Conservation (phyloP, 257 asterid genomes). For the Fraxinus excelsior region DNA sequence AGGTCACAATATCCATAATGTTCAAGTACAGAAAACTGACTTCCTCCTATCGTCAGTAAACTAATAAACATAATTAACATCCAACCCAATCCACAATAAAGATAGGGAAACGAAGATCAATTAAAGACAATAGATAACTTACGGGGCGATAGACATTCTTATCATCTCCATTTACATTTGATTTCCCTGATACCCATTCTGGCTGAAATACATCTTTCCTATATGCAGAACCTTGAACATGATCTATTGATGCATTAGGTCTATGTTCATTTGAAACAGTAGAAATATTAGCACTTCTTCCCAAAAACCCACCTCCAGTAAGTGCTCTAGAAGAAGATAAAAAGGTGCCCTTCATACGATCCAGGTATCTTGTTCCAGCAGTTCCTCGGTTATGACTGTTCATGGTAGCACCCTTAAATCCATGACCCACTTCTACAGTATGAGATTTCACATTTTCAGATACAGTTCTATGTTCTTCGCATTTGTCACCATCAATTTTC, state of each 20-base stretch:
- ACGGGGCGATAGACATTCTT: slow-evolving; percentile 60
- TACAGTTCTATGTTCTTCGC: slow-evolving; percentile 51
- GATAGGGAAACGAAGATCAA: not conserved
- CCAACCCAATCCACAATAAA: not conserved
- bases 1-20: not conserved
- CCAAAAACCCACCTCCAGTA: slow-evolving; percentile 81
- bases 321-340: slow-evolving; percentile 96
- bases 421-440: slow-evolving; percentile 56
- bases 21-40: not conserved
- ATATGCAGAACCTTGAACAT: slow-evolving; percentile 46
- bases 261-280: slow-evolving; percentile 66
- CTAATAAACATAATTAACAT: not conserved
- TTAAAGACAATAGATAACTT: slow-evolving; percentile 40
- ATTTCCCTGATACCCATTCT: slow-evolving; percentile 56
- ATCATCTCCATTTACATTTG: slow-evolving; percentile 63
- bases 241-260: slow-evolving; percentile 53
- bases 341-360: slow-evolving; percentile 91
- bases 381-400: slow-evolving; percentile 57
- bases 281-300: slow-evolving; percentile 51
- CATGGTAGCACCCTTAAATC: slow-evolving; percentile 53
- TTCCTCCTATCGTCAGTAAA: not conserved
- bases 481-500: slow-evolving; percentile 59
- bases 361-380: slow-evolving; percentile 86
- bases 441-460: slow-evolving; percentile 56
- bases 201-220: slow-evolving; percentile 64